These are phyloP conservation scores for Cladosporium sp. DNA, from an alignment of 2,329 filamentous ascomycete genomes.

Conservation along the genomic window DNA sequence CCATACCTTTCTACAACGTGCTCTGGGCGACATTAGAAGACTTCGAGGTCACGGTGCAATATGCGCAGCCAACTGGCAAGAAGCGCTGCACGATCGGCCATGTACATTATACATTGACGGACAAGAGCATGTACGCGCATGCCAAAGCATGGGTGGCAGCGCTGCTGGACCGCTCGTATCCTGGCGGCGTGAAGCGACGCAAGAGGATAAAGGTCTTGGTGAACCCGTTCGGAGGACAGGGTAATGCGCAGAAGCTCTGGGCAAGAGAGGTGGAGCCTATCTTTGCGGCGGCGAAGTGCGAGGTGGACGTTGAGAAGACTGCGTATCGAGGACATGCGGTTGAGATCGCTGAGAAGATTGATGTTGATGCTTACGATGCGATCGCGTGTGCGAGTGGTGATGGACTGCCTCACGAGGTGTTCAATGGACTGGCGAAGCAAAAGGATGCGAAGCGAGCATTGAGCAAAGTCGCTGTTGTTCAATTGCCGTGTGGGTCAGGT, in stretches of 20 bases:
- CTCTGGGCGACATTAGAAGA: slow-evolving; percentile 70
- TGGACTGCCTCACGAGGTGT: slow-evolving; percentile 85
- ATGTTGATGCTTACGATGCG: slow-evolving; percentile 77
- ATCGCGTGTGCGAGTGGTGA: slow-evolving; percentile 89
- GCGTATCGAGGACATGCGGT: slow-evolving; percentile 70
- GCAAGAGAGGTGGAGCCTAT: slow-evolving; percentile 72
- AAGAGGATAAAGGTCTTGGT: slow-evolving; percentile 84
- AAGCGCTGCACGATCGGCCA: slow-evolving; percentile 57
- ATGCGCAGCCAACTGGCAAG: slow-evolving; percentile 56
- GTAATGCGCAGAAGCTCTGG: slow-evolving; percentile 69
- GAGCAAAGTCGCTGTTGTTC: slow-evolving; percentile 71
- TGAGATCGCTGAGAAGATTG: slow-evolving; percentile 69
- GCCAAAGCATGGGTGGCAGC: slow-evolving; percentile 58
- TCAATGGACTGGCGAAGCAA: slow-evolving; percentile 82
- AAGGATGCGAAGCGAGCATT: slow-evolving; percentile 71
- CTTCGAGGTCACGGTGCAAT: slow-evolving; percentile 64
- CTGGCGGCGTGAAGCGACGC: slow-evolving; percentile 54
- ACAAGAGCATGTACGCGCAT: slow-evolving; percentile 47
- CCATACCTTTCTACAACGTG: slow-evolving; percentile 76
- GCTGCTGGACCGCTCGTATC: slow-evolving; percentile 69
- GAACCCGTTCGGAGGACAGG: slow-evolving; percentile 87
- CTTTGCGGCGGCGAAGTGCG: slow-evolving; percentile 74
- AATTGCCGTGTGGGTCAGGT: slow-evolving; percentile 87
- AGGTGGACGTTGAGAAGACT: slow-evolving; percentile 69
- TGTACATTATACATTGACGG: slow-evolving; percentile 56